Evolutionary conservation across 139 green algal species (phyloP).

Genomic region (Picochlorum sp.): DNA sequence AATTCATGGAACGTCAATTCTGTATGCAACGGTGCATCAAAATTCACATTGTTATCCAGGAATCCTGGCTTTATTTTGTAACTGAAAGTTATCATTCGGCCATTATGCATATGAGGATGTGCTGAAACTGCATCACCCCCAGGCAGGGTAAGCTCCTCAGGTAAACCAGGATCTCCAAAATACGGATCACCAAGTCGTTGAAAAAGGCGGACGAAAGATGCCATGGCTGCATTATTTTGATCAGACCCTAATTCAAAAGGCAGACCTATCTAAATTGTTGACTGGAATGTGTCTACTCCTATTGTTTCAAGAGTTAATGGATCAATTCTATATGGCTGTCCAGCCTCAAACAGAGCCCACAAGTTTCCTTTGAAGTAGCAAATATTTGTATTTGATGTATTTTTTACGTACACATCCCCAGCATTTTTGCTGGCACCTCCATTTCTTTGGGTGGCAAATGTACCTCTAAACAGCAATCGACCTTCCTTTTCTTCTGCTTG

Average conservation of each 20-base stretch:
- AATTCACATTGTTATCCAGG: too few species aligned
- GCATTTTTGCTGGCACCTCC: constrained; percentile 15
- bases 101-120: too few species aligned
- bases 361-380: constrained; percentile 23
- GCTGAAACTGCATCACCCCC: too few species aligned
- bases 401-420: constrained; percentile 27
- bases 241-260: constrained; percentile 25
- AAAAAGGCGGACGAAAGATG: neutral
- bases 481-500: constrained; percentile 3
- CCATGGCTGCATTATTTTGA: constrained; percentile 3
- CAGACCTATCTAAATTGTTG: constrained; percentile 15
- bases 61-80: too few species aligned
- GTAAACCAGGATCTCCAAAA: too few species aligned
- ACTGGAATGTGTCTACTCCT: constrained; percentile 21
- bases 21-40: too few species aligned
- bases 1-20: too few species aligned
- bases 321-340: constrained; percentile 32
- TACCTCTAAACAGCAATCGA: constrained; percentile 32
- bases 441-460: constrained; percentile 28
- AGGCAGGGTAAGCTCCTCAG: too few species aligned
- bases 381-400: constrained; percentile 33
- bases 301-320: constrained; percentile 25
- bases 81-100: too few species aligned
- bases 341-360: constrained; percentile 29
- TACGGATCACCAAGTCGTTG: neutral